Evolutionary conservation across 768 basidiomycete genomes (phyloP).

Genomic region (Kwoniella sp.): DNA sequence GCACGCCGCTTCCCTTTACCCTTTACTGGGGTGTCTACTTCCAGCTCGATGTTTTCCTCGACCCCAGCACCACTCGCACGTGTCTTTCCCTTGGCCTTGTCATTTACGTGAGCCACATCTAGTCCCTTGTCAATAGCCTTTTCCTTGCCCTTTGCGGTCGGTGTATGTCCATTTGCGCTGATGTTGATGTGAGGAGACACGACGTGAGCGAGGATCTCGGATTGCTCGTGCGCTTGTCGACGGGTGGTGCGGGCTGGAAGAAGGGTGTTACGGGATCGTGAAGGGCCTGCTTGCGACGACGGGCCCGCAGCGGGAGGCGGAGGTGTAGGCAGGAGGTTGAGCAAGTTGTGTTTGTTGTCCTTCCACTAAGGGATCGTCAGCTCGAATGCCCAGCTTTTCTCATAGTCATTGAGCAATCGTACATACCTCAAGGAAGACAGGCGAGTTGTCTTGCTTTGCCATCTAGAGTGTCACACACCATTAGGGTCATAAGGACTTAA

Average conservation of each 20-base stretch:
- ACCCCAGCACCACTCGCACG: background rate
- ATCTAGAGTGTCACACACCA: constrained; percentile 53
- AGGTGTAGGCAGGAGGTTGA: constrained; percentile 61
- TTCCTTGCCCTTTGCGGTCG: constrained; percentile 21
- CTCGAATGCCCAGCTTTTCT: background rate
- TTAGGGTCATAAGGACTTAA: constrained; percentile 1
- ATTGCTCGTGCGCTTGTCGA: constrained; percentile 43
- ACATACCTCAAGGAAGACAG: constrained; percentile 73
- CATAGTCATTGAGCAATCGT: background rate
- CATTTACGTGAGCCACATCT: background rate
- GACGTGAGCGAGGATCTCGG: constrained; percentile 32
- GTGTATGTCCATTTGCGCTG: background rate
- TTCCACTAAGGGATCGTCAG: constrained; percentile 10
- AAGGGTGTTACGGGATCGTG: constrained; percentile 19
- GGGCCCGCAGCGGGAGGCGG: constrained; percentile 13
- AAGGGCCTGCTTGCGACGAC: constrained; percentile 35
- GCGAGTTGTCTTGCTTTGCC: constrained; percentile 72
- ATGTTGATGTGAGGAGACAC: constrained; percentile 1
- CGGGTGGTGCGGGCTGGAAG: constrained; percentile 43
- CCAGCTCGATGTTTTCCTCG: background rate
- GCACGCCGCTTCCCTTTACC: background rate
- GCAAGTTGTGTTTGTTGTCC: constrained; percentile 60
- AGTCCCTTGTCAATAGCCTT: constrained; percentile 6
- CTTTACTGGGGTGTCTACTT: background rate
- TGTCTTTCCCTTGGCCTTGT: constrained; percentile 27